Evolutionary conservation across 169 alveolate species (phyloP), one percentile per base, ranked within the genome.

Genomic region (Plasmodium relictum): DNA sequence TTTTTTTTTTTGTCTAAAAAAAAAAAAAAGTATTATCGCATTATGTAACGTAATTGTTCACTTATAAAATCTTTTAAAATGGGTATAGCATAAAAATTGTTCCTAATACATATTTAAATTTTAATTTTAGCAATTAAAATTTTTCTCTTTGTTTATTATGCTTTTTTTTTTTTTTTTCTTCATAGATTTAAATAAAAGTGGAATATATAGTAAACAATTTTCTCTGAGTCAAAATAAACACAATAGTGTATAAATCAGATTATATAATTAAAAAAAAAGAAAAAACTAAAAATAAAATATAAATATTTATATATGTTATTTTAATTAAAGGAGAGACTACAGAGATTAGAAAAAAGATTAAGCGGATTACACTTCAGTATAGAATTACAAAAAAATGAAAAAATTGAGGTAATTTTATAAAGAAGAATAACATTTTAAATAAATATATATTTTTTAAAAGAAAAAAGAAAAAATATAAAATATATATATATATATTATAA

Each of bases 311-410:
- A 37, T 59, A 59, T 59, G 39, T 0, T n/a, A 16, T 18, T 63
- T 26, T 31, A 8, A 39, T 50, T 58, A 0, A 39, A 78, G 89
- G 89, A 78, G 54, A 78, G 78, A 48, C 52, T 78, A 45, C 89
- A 78, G 68, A 63, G 89, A 37, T 72, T 78, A 58, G 89, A 78
- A 44, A 78, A 78, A 58, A 63, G 89, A 78, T 59, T 78, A 4
- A 78, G 89, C 41, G 89, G 89, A 9, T 68, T 78, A 78, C 89
- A 78, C 41, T 78, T 78, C 44, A 63, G 76, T 58, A 78, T 78
- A 44, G 89, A 78, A 52, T 78, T 78, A 54, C 89, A 78, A 58
- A 78, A 78, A 78, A 78, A 78, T 78, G 89, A 78, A 78, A 78
- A 78, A 70, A 66, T 78, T 26, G 89, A 78, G 9, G 89, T 78